Evolutionary conservation across 768 basidiomycete species (phyloP), one percentile per base, ranked within the genome.

Genomic region (Nevesoporus exiguus): DNA sequence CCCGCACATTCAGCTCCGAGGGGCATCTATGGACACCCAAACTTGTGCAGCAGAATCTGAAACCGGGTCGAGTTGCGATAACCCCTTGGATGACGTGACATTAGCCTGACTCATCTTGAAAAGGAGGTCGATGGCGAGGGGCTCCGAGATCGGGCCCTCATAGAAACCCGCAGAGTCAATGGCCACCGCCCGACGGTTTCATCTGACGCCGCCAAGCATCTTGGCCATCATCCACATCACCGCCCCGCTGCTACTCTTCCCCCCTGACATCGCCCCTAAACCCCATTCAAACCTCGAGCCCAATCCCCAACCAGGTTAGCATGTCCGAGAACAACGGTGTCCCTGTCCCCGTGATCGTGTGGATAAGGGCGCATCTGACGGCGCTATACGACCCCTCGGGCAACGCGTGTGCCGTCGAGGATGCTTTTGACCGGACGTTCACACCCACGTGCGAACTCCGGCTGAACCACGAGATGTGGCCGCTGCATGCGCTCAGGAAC

Each of bases 381-480:
- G 50, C 54, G 5, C 56, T 74, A 11, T 74, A 71, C 51, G 59
- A 61, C 3, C 44, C 24, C 27, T 29, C 27, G 27, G 27, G 8
- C 27, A 8, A 4, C 27, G 5, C 27, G 27, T 8, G 27, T 29
- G 27, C 8, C 11, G 53, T 65, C 47, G 47, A 57, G 5, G 50
- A 52, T 0, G 37, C 61, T 17, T 68, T 77, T 50, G 64, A 70
- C 17, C 51, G 50, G 22, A 43, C 58, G 9, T 77, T 78, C 57
- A 59, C 76, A 21, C 56, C 68, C 1, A 33, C 58, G 2, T 70
- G 70, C 46, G 66, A 75, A 34, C 61, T 77, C n/a, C 58, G 67
- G 14, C 29, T 63, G 36, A 72, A 77, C 52, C 72, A 76, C 49
- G 62, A 29, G 3, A 36, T 54, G 0, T 52, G 51, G 3, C 43